These are phyloP conservation scores for Eimeria nieschulzi DNA, from an alignment of 169 alveolate genomes.

Conservation along the genomic window DNA sequence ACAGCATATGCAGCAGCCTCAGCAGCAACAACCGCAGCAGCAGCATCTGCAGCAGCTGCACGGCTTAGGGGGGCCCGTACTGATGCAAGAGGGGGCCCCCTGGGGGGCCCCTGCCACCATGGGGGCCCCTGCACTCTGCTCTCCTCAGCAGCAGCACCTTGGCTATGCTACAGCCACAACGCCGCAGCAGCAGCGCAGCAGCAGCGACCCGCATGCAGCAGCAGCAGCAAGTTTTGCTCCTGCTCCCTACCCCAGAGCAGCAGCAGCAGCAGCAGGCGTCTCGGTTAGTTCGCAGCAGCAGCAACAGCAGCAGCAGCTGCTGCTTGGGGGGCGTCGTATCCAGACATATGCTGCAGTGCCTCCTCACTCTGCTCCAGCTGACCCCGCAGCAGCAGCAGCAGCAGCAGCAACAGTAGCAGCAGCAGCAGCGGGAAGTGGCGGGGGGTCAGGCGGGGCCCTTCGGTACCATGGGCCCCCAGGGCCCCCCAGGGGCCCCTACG, in stretches of 20 bases:
- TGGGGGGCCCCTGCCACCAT: constrained; percentile 30
- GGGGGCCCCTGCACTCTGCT: constrained; percentile 1
- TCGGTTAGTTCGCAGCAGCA: constrained; percentile 11
- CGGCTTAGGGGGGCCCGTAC: constrained; percentile 6
- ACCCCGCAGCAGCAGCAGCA: neutral
- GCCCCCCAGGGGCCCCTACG: constrained; percentile 29
- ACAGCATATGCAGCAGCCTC: constrained; percentile 1
- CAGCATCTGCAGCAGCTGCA: constrained; percentile 15
- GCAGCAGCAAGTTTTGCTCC: constrained; percentile 36
- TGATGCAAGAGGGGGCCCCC: constrained; percentile 20
- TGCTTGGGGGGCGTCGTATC: constrained; percentile 30
- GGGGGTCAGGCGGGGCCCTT: too few species aligned
- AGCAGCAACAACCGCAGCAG: constrained; percentile 14
- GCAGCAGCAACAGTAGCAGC: constrained; percentile 5
- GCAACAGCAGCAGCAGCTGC: constrained; percentile 26
- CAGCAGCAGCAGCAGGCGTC: constrained; percentile 22
- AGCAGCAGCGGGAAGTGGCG: neutral
- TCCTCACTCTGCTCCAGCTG: neutral
- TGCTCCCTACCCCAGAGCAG: constrained; percentile 4
- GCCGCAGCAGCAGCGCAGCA: constrained; percentile 50
- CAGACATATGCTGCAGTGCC: constrained; percentile 11
- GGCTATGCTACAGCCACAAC: constrained; percentile 14
- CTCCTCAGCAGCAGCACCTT: constrained; percentile 16
- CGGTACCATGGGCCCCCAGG: constrained; percentile 11
- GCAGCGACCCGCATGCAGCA: constrained; percentile 23